A percentile compares a stretch with the other conserved stretches of the same genome.
Conservation (phyloP, 140 eudicot genomes). For the Ambrosia hybrid region DNA sequence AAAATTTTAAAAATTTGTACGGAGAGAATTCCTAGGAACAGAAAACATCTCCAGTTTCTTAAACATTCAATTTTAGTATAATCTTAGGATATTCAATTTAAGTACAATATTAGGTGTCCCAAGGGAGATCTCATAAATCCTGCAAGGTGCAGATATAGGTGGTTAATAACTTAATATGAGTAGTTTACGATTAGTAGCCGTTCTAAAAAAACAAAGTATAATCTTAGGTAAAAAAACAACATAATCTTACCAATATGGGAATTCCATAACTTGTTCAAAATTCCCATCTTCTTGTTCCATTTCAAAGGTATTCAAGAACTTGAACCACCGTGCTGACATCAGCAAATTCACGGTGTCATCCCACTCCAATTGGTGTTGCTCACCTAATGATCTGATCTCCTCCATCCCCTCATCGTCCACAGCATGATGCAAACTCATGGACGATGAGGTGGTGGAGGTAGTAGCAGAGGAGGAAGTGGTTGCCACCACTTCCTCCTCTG, state of each 20-base stretch:
- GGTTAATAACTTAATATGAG: too few relatives aligned
- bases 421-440: constrained; percentile 44
- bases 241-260: constrained; percentile 66
- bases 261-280: constrained; percentile 59
- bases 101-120: too few relatives aligned
- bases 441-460: neutral
- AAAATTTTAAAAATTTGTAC: constrained; percentile 6
- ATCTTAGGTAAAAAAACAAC: neutral
- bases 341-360: constrained; percentile 67
- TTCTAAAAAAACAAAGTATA: too few relatives aligned
- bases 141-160: too few relatives aligned
- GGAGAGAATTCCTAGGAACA: constrained; percentile 48
- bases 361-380: constrained; percentile 86
- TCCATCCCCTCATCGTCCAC: constrained; percentile 77
- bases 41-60: constrained; percentile 36
- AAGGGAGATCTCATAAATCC: too few relatives aligned
- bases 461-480: neutral
- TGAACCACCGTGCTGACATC: constrained; percentile 76
- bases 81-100: neutral
- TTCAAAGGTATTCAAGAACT: constrained; percentile 70
- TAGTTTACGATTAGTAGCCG: too few relatives aligned
- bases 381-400: constrained; percentile 77
- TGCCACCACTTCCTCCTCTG: constrained; percentile 22
- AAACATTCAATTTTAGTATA: constrained; percentile 5
- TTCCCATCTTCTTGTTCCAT: constrained; percentile 33